Percentiles rank a stretch among this genome's conserved stretches.
Conservation (phyloP, 73 alveolate genomes). For the Paramecium tetraurelia region DNA sequence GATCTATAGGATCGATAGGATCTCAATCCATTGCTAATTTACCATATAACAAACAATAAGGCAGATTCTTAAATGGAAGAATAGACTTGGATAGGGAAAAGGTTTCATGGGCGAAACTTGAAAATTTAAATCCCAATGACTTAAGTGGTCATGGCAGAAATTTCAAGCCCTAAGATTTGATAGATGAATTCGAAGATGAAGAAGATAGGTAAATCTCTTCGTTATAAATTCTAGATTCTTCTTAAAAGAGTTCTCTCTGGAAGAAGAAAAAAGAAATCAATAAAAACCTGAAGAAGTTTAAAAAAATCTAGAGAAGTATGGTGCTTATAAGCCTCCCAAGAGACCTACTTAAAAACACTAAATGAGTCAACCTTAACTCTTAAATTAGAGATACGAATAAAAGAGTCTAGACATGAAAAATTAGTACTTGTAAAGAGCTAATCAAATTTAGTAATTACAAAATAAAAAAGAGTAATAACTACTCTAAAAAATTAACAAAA, state of each 20-base stretch:
- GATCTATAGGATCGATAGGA: slow-evolving; percentile 27
- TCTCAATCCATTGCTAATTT: not conserved
- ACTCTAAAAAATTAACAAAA: slow-evolving; percentile 1
- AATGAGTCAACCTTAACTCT: slow-evolving; percentile 6
- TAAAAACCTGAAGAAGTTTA: slow-evolving; percentile 29
- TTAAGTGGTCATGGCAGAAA: slow-evolving; percentile 39
- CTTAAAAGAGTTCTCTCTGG: slow-evolving; percentile 29
- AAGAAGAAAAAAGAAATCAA: not conserved
- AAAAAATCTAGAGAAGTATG: slow-evolving; percentile 16
- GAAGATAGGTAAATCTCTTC: not conserved
- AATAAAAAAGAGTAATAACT: slow-evolving; percentile 10
- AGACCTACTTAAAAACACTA: slow-evolving; percentile 44
- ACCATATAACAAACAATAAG: not conserved
- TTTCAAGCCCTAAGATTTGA: slow-evolving; percentile 34
- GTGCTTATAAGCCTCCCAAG: slow-evolving; percentile 2
- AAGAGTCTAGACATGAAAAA: slow-evolving; percentile 31
- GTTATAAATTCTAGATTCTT: not conserved
- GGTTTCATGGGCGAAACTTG: slow-evolving; percentile 45
- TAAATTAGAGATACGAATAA: not conserved
- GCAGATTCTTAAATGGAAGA: slow-evolving; percentile 40
- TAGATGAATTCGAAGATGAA: slow-evolving; percentile 45
- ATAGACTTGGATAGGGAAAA: slow-evolving; percentile 45
- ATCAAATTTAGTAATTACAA: not conserved
- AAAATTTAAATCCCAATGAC: slow-evolving; percentile 43
- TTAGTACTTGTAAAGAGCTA: slow-evolving; percentile 30